These are phyloP conservation scores for Coemansia sp. DNA, from an alignment of 192 early-diverging fungal species.

Conservation along the genomic window DNA sequence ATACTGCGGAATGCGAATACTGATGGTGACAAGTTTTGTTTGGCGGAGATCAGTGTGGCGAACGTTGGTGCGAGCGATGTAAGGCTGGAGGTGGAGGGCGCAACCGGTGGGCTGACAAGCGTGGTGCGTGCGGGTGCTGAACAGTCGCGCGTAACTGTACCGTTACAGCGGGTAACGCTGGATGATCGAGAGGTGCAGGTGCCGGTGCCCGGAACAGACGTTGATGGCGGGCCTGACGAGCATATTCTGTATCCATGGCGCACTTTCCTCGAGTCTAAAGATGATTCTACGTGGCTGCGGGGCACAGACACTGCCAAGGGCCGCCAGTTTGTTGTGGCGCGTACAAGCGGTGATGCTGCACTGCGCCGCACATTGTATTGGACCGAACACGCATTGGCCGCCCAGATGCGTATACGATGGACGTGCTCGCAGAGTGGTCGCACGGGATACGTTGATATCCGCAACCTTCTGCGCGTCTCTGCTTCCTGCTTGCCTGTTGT, in stretches of 20 bases:
- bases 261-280: background rate
- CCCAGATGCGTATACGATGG: conserved; percentile 39
- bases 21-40: conserved; percentile 22
- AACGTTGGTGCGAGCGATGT: conserved; percentile 27
- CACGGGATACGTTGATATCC: conserved; percentile 33
- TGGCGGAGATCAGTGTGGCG: conserved; percentile 29
- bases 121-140: background rate
- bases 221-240: conserved; percentile 34
- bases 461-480: conserved; percentile 14
- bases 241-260: conserved; percentile 42
- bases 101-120: background rate
- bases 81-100: conserved; percentile 18
- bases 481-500: conserved; percentile 9
- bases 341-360: conserved; percentile 9
- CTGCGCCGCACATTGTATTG: conserved; percentile 26
- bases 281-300: too few species aligned
- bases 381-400: conserved; percentile 28
- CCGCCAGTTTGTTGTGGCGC: conserved; percentile 41
- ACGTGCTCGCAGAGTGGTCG: conserved; percentile 20
- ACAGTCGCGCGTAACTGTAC: conserved; percentile 26
- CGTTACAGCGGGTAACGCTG: conserved; percentile 26
- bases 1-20: conserved; percentile 11
- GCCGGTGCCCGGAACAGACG: conserved; percentile 41
- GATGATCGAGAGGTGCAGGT: background rate
- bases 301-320: conserved; percentile 6